Percentiles rank a stretch among this genome's conserved stretches.
phyloP scores from a whole-genome alignment of 306 rosid genomes.

The Comarum palustre region DNA sequence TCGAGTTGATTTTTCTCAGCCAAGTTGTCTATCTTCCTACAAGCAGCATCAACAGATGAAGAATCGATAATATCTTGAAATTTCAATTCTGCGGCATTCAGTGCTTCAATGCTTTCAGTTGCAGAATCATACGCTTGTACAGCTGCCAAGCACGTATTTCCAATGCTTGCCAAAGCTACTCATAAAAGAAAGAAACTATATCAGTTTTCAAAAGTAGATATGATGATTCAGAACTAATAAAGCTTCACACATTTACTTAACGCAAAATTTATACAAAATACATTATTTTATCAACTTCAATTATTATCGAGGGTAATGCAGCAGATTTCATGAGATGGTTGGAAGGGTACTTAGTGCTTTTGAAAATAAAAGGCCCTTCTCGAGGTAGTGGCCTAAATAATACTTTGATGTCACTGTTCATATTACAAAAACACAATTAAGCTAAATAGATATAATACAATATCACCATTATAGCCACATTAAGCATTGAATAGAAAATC shows the following conservation, averaged over 20 bases:
- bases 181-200: slow-evolving; percentile 10
- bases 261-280: not conserved
- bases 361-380: not conserved
- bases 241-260: not conserved
- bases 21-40: slow-evolving; percentile 86
- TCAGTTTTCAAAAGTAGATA: not conserved
- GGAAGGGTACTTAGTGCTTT: not conserved
- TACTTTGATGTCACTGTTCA: not conserved
- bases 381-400: not conserved
- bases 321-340: not conserved
- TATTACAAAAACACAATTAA: not conserved
- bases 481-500: not conserved
- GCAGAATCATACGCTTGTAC: slow-evolving; percentile 81
- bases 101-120: slow-evolving; percentile 70
- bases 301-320: not conserved
- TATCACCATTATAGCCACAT: not conserved
- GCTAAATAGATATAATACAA: not conserved
- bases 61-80: slow-evolving; percentile 86
- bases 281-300: not conserved
- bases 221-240: not conserved
- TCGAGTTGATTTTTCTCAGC: slow-evolving; percentile 87
- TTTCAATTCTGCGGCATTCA: slow-evolving; percentile 83
- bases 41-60: slow-evolving; percentile 81
- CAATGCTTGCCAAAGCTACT: slow-evolving; percentile 66
- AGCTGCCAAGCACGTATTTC: slow-evolving; percentile 73